phyloP scores from a whole-genome alignment of 2,329 filamentous ascomycete genomes.

The Trichoderma breve region DNA sequence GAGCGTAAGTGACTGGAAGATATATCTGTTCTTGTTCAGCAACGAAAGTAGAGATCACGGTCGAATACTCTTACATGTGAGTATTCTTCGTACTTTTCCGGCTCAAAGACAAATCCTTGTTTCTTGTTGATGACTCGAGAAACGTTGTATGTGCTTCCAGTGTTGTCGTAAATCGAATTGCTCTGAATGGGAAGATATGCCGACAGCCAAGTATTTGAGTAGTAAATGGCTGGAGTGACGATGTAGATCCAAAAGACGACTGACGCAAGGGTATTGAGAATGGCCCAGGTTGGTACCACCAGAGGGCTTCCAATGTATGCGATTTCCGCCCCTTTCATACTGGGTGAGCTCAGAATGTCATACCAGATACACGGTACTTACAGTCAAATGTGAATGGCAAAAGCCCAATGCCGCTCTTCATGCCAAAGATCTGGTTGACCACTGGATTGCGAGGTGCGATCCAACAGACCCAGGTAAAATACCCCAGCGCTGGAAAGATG shows the following conservation, averaged over 20 bases:
- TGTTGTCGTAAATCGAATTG: slow-evolving; percentile 55
- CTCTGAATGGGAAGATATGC: slow-evolving; percentile 53
- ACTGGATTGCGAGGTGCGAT: slow-evolving; percentile 46
- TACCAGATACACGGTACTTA: not conserved
- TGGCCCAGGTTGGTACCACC: slow-evolving; percentile 44
- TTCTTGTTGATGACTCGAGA: slow-evolving; percentile 46
- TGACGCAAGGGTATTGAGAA: slow-evolving; percentile 46
- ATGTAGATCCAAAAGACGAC: slow-evolving; percentile 49
- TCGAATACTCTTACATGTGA: slow-evolving; percentile 40
- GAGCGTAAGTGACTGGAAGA: slow-evolving; percentile 42
- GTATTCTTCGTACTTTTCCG: slow-evolving; percentile 49
- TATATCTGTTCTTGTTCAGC: slow-evolving; percentile 34
- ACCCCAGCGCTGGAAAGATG: slow-evolving; percentile 45
- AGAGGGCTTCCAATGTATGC: slow-evolving; percentile 43
- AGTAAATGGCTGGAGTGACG: slow-evolving; percentile 45
- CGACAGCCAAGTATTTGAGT: slow-evolving; percentile 50
- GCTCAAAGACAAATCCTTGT: slow-evolving; percentile 42
- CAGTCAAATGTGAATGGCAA: slow-evolving; percentile 46
- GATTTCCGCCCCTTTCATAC: slow-evolving; percentile 28
- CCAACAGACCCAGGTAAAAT: slow-evolving; percentile 49
- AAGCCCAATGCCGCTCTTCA: slow-evolving; percentile 39
- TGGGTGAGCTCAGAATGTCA: no score
- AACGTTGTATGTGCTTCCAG: slow-evolving; percentile 48
- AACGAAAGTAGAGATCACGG: not conserved
- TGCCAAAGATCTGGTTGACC: slow-evolving; percentile 51